These are phyloP conservation scores for Backusella westeae DNA, from an alignment of 192 early-diverging fungal genomes.

Conservation along the genomic window DNA sequence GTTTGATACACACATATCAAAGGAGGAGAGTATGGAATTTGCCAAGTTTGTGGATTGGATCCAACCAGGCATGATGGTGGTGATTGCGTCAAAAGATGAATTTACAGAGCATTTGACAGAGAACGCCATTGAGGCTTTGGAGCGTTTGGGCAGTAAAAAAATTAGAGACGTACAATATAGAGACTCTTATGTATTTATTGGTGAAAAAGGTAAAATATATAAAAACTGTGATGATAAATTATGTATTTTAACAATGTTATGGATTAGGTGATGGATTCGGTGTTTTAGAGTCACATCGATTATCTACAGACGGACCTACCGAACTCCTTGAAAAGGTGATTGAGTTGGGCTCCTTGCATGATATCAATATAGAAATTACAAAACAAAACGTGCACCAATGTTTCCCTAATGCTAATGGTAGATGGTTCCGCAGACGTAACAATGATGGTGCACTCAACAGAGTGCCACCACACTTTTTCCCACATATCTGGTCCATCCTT, in stretches of 20 bases:
- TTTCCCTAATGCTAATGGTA: conserved; percentile 50
- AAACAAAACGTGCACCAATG: conserved; percentile 37
- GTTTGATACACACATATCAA: conserved; percentile 72
- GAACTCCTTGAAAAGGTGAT: conserved; percentile 49
- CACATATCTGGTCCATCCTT: conserved; percentile 71
- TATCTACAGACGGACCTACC: conserved; percentile 54
- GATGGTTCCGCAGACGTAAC: conserved; percentile 71
- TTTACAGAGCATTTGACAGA: conserved; percentile 62
- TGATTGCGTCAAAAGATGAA: conserved; percentile 66
- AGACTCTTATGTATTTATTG: conserved; percentile 80
- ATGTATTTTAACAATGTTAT: too few species aligned
- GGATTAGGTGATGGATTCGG: neutral
- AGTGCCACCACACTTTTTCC: conserved; percentile 75
- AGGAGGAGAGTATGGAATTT: conserved; percentile 59
- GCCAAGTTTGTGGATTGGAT: conserved; percentile 62
- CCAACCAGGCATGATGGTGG: conserved; percentile 63
- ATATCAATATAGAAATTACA: conserved; percentile 45
- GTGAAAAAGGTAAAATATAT: conserved; percentile 61
- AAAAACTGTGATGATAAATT: too few species aligned
- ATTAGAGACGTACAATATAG: conserved; percentile 61
- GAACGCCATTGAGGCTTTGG: conserved; percentile 53
- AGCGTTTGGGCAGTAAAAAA: conserved; percentile 57
- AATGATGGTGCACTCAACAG: conserved; percentile 84
- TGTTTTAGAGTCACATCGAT: conserved; percentile 52
- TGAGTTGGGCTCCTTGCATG: conserved; percentile 43